A percentile compares a stretch with the other conserved stretches of the same genome.
Conservation (phyloP, 305 asterid genomes). For the Solanum aculeatissimum region DNA sequence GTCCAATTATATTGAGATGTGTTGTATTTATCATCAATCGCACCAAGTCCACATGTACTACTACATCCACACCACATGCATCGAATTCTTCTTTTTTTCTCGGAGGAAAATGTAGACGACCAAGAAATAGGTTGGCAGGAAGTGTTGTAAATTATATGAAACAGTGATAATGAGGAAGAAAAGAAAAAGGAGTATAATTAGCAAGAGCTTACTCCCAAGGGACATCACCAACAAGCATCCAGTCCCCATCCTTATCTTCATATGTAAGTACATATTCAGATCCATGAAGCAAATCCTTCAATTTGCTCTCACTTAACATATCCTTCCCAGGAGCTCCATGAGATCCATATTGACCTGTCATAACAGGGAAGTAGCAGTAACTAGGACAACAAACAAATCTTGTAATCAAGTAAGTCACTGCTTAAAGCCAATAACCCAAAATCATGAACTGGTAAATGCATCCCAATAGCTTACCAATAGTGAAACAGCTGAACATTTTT, state of each 20-base stretch:
- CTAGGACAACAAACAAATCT: not conserved
- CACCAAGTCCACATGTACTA: not conserved
- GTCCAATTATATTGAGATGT: not conserved
- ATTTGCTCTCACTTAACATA: slow-evolving; percentile 52
- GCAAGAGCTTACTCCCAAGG: slow-evolving; percentile 58
- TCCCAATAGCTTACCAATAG: slow-evolving; percentile 30
- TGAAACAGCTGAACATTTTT: slow-evolving; percentile 66
- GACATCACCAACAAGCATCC: slow-evolving; percentile 77
- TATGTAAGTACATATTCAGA: slow-evolving; percentile 60
- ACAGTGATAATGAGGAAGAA: not conserved
- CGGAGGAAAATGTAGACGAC: not conserved
- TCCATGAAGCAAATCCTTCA: slow-evolving; percentile 52
- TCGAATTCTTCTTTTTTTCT: not conserved
- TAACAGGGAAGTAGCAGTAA: slow-evolving; percentile 9
- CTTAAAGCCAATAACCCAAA: not conserved
- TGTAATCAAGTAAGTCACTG: not conserved
- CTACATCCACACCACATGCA: not conserved
- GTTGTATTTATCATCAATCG: not conserved
- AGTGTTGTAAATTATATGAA: not conserved
- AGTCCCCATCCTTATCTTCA: slow-evolving; percentile 67
- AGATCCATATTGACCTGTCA: slow-evolving; percentile 55
- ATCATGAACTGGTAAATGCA: not conserved
- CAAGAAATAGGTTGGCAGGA: not conserved
- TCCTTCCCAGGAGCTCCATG: slow-evolving; percentile 49
- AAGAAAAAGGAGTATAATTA: not conserved